Evolutionary conservation across 257 asterid species (phyloP).

Genomic region (Solanum pinnatisectum): DNA sequence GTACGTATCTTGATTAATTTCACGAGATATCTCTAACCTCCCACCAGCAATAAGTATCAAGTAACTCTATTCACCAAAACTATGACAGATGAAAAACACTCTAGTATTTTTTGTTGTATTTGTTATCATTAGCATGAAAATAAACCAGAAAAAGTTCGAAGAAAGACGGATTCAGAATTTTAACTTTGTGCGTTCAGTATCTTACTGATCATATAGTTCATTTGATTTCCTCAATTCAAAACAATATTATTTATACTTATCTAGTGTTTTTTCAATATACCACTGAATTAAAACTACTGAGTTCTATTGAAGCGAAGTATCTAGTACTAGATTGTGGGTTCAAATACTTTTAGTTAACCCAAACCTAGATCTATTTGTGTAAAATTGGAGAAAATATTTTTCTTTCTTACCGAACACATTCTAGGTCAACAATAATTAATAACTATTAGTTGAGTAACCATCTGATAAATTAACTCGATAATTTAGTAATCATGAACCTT

Average conservation of each 20-base stretch:
- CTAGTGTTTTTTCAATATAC: background rate
- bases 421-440: background rate
- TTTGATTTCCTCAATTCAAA: background rate
- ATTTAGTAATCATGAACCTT: background rate
- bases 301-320: background rate
- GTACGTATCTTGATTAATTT: accelerated
- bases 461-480: background rate
- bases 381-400: background rate
- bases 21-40: background rate
- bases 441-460: background rate
- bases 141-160: background rate
- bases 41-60: too few species aligned
- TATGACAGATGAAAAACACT: background rate
- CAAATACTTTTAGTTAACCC: background rate
- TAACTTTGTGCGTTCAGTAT: background rate
- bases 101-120: background rate
- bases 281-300: background rate
- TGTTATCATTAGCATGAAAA: background rate
- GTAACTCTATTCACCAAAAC: background rate
- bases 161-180: background rate
- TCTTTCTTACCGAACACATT: background rate
- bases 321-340: too few species aligned
- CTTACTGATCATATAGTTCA: background rate
- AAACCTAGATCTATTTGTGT: background rate
- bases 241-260: background rate